A percentile compares a stretch with the other conserved stretches of the same genome.
phyloP scores from a whole-genome alignment of 2,329 filamentous ascomycete genomes.

The Aulographum hederae region DNA sequence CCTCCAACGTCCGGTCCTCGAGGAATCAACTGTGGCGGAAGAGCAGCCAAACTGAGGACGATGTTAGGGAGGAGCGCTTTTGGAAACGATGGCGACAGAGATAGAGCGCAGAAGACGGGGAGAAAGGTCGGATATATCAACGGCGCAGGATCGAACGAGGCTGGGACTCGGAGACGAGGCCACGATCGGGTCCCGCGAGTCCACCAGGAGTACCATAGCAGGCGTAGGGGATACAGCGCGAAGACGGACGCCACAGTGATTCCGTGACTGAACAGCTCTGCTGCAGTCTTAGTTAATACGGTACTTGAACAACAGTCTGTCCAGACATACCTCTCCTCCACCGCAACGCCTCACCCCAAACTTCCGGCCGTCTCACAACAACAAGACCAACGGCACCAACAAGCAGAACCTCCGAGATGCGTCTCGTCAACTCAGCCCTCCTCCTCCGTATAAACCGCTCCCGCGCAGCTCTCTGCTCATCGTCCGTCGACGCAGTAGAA shows the following conservation, averaged over 20 bases:
- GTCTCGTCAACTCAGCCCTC: conserved; percentile 71
- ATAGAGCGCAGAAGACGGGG: conserved; percentile 58
- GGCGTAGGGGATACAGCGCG: conserved; percentile 18
- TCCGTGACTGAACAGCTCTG: conserved; percentile 22
- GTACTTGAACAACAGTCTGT: no score
- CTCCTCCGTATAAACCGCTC: conserved; percentile 68
- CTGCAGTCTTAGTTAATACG: conserved; percentile 7
- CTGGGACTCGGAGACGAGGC: conserved; percentile 45
- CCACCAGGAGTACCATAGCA: conserved; percentile 10
- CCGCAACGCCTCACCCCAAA: no score
- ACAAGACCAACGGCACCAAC: conserved; percentile 32
- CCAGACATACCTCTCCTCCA: no score
- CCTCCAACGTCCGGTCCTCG: conserved; percentile 24
- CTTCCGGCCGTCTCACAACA: conserved; percentile 15
- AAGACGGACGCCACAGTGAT: conserved; percentile 13
- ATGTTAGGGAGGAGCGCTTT: conserved; percentile 58
- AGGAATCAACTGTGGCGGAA: conserved; percentile 58
- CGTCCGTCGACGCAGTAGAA: conserved; percentile 11
- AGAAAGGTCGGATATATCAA: conserved; percentile 70
- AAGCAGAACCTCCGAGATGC: conserved; percentile 35
- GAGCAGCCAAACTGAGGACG: conserved; percentile 58
- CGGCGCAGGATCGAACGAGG: conserved; percentile 77
- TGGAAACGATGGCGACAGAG: conserved; percentile 45
- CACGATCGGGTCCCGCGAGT: no score
- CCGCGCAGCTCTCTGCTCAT: conserved; percentile 22